phyloP scores from a whole-genome alignment of 2,329 filamentous ascomycete genomes.

The Exserohilum turcica region DNA sequence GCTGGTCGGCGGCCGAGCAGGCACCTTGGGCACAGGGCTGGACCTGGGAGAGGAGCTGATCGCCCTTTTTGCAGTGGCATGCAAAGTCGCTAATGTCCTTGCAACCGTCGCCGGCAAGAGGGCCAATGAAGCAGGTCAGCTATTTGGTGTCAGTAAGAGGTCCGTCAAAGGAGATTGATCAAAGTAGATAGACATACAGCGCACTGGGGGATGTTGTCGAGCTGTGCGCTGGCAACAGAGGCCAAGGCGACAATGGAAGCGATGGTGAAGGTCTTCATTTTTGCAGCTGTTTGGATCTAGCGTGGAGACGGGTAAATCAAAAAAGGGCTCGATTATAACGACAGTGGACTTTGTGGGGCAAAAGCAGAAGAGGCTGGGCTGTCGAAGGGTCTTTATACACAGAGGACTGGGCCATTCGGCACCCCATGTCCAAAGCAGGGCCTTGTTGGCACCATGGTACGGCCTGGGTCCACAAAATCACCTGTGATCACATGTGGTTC shows the following conservation, averaged over 20 bases:
- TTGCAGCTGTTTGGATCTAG: slow-evolving; percentile 26
- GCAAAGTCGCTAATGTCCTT: slow-evolving; percentile 54
- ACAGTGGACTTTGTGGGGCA: slow-evolving; percentile 16
- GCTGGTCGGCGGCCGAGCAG: slow-evolving; percentile 49
- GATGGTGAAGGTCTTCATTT: slow-evolving; percentile 47
- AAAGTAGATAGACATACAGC: slow-evolving; percentile 46
- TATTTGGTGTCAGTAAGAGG: slow-evolving; percentile 35
- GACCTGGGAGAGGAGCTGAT: slow-evolving; percentile 48
- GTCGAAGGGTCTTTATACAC: slow-evolving; percentile 27
- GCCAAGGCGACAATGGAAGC: slow-evolving; percentile 51
- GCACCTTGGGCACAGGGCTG: slow-evolving; percentile 55
- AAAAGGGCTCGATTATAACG: slow-evolving; percentile 15
- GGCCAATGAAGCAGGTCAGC: slow-evolving; percentile 54
- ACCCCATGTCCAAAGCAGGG: slow-evolving; percentile 13
- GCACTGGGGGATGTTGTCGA: slow-evolving; percentile 53
- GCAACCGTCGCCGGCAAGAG: slow-evolving; percentile 54
- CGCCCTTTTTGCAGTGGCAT: slow-evolving; percentile 43
- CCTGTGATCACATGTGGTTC: slow-evolving; percentile 32
- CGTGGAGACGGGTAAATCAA: slow-evolving; percentile 19
- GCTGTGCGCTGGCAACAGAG: slow-evolving; percentile 54
- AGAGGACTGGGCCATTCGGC: slow-evolving; percentile 13
- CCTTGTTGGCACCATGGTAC: slow-evolving; percentile 15
- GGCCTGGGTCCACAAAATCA: slow-evolving; percentile 10
- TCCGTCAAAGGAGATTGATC: neutral
- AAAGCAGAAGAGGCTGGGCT: slow-evolving; percentile 6